Percentiles rank a stretch among this genome's conserved stretches.
phyloP scores from a whole-genome alignment of 108 stramenopile species.

The Licmophora abbreviata region DNA sequence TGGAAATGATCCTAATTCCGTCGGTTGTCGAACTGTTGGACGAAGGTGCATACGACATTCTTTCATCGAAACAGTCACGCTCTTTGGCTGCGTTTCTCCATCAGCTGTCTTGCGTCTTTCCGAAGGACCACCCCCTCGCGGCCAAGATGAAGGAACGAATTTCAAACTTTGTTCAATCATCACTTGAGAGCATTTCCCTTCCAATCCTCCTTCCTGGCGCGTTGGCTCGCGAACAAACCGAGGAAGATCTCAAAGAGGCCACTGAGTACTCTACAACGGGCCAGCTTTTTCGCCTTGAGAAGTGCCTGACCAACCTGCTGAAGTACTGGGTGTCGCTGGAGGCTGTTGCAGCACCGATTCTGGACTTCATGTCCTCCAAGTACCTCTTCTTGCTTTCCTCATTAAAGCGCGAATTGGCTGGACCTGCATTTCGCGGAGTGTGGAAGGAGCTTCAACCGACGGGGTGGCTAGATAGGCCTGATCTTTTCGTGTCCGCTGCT shows the following conservation, averaged over 20 bases:
- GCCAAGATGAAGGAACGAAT: not conserved
- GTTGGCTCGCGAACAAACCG: conserved; percentile 7
- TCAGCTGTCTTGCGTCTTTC: not conserved
- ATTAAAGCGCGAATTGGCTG: conserved; percentile 11
- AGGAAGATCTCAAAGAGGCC: conserved; percentile 17
- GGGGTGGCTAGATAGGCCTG: conserved; percentile 38
- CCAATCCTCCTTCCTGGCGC: conserved; percentile 23
- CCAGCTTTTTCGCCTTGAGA: conserved; percentile 32
- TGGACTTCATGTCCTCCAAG: conserved; percentile 23
- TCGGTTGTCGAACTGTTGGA: conserved; percentile 11
- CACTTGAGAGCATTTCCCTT: conserved; percentile 31
- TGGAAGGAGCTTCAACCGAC: conserved; percentile 25
- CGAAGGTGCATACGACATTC: conserved; percentile 2
- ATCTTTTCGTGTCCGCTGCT: conserved; percentile 39
- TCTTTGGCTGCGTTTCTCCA: conserved; percentile 8
- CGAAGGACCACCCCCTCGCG: not conserved
- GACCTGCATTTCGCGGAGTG: conserved; percentile 20
- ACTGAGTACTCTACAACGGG: conserved; percentile 23
- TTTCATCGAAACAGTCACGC: not conserved
- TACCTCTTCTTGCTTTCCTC: conserved; percentile 49
- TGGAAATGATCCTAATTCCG: conserved; percentile 22
- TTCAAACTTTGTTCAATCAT: conserved; percentile 2
- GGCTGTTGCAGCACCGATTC: conserved; percentile 14
- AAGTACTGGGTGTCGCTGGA: conserved; percentile 49
- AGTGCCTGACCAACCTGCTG: conserved; percentile 34